These are phyloP conservation scores for Talaromyces atroroseus DNA, from an alignment of 2,329 filamentous ascomycete species.

Conservation along the genomic window DNA sequence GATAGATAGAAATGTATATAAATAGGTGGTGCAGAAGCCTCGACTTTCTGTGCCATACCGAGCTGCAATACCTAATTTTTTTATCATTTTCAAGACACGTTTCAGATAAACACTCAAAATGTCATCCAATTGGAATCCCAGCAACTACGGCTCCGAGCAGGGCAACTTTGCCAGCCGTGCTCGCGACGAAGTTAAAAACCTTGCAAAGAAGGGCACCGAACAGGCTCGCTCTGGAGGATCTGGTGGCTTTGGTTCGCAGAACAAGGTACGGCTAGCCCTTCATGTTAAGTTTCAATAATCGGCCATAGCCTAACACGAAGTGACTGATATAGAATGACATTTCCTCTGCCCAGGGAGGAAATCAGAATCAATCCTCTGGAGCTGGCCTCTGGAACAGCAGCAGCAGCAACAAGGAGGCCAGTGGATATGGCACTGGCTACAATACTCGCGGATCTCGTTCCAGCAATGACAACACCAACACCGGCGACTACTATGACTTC, in stretches of 20 bases:
- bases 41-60: too few species aligned
- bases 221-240: conserved; percentile 35
- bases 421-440: background rate
- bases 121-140: background rate
- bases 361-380: background rate
- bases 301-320: background rate
- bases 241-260: conserved; percentile 21
- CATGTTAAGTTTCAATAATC: background rate
- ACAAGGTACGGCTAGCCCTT: background rate
- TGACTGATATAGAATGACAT: background rate
- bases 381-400: background rate
- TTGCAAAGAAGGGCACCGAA: conserved; percentile 47
- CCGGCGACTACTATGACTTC: background rate
- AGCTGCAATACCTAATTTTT: too few species aligned
- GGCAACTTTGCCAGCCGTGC: conserved; percentile 50
- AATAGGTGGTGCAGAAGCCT: background rate
- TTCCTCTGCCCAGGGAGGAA: background rate
- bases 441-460: background rate
- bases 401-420: background rate
- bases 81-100: background rate
- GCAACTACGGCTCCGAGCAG: background rate
- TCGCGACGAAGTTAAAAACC: conserved; percentile 45
- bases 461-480: background rate
- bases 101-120: background rate
- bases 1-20: too few species aligned